Evolutionary conservation across 2,329 filamentous ascomycete species (phyloP).

Genomic region (Pseudofabraea citricarpa): DNA sequence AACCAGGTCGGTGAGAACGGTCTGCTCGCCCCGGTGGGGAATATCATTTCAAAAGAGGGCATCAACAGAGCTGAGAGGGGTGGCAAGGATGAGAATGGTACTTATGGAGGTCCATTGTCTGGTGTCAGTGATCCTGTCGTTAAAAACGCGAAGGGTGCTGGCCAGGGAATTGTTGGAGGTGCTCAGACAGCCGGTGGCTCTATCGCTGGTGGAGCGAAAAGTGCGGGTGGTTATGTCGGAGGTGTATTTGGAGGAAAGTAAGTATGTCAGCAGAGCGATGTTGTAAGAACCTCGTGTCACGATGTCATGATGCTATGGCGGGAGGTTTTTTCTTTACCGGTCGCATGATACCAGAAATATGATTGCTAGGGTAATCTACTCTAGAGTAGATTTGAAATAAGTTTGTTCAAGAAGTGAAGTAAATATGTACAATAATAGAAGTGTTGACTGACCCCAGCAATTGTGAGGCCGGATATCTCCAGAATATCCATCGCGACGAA

Average conservation of each 20-base stretch:
- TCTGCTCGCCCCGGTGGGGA: conserved; percentile 58
- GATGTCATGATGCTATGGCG: neutral
- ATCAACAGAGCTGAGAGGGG: conserved; percentile 60
- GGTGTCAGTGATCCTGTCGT: conserved; percentile 3
- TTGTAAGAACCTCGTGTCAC: neutral
- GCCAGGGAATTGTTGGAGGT: conserved; percentile 9
- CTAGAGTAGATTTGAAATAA: too few species aligned
- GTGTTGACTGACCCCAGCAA: too few species aligned
- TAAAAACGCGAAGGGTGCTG: conserved; percentile 6
- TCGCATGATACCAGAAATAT: too few species aligned
- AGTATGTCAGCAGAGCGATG: neutral
- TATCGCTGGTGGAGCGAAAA: conserved; percentile 8
- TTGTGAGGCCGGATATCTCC: too few species aligned
- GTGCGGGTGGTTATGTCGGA: neutral
- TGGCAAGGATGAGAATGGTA: conserved; percentile 57
- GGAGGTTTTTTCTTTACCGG: too few species aligned
- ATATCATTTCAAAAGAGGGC: conserved; percentile 58
- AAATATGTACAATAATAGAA: too few species aligned
- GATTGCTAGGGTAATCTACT: too few species aligned
- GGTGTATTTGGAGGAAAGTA: conserved; percentile 9
- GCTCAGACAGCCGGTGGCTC: conserved; percentile 8
- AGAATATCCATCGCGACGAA: too few species aligned
- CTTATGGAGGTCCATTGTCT: conserved; percentile 28
- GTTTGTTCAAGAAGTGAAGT: too few species aligned
- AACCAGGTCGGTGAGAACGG: conserved; percentile 66